Percentiles rank a stretch among this genome's conserved stretches.
These are phyloP conservation scores for Ophiostoma sp. DNA, from an alignment of 2,329 filamentous ascomycete species.

Conservation along the genomic window DNA sequence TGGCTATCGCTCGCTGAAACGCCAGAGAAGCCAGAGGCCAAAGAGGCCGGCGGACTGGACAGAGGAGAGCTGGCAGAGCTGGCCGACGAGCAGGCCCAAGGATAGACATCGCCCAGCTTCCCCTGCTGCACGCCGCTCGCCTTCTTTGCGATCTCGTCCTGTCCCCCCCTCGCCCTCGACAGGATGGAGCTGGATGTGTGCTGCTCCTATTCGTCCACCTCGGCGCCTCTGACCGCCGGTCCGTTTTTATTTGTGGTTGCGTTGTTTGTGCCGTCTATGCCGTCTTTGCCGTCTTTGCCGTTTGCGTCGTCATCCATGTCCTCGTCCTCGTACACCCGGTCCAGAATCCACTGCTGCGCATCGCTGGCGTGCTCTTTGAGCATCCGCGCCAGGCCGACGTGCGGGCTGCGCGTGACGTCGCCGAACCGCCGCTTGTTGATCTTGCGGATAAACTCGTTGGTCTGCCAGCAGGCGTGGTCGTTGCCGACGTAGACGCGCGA, in stretches of 20 bases:
- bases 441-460: slow-evolving; percentile 54
- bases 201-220: not conserved
- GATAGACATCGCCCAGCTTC: no score
- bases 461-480: slow-evolving; percentile 70
- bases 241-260: no score
- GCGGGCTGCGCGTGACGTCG: slow-evolving; percentile 49
- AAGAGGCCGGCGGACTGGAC: not conserved
- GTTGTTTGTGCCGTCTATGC: not conserved
- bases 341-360: slow-evolving; percentile 47
- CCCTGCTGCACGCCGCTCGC: no score
- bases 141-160: no score
- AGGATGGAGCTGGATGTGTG: not conserved
- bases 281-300: not conserved
- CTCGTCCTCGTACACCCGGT: not conserved
- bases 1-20: not conserved
- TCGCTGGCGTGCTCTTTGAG: slow-evolving; percentile 51
- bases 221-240: no score
- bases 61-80: not conserved
- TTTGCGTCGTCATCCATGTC: not conserved
- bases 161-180: no score
- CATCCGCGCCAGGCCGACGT: slow-evolving; percentile 50
- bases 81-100: no score
- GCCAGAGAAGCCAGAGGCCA: not conserved
- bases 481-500: slow-evolving; percentile 73
- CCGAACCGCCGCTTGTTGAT: slow-evolving; percentile 58